Conservation (phyloP, 1,284 basidiomycete genomes). For the Violaceomyces palustris region DNA sequence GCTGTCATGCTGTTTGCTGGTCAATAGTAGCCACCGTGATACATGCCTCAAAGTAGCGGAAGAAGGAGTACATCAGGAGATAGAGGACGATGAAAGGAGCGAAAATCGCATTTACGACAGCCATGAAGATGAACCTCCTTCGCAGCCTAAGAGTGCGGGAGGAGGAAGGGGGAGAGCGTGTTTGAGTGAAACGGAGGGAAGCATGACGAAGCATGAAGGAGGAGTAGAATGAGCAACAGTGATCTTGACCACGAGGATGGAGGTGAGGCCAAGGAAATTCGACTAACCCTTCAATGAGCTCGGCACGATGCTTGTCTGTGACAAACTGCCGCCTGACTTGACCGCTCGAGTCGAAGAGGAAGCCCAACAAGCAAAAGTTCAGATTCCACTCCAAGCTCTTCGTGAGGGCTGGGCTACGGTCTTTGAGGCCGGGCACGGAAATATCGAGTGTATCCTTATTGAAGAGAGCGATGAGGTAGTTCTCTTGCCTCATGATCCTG, state of each 20-base stretch:
- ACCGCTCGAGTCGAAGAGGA: slow-evolving; percentile 81
- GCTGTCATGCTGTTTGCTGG: background rate
- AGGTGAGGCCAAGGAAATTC: background rate
- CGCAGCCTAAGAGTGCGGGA: slow-evolving; percentile 60
- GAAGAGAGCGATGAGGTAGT: slow-evolving; percentile 94
- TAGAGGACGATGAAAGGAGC: slow-evolving; percentile 97
- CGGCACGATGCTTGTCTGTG: slow-evolving; percentile 70
- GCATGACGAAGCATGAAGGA: background rate
- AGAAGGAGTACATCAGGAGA: slow-evolving; percentile 94
- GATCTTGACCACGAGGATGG: no score
- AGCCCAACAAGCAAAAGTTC: slow-evolving; percentile 87
- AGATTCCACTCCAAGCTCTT: slow-evolving; percentile 93
- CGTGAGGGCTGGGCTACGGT: slow-evolving; percentile 66
- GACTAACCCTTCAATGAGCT: slow-evolving; percentile 75
- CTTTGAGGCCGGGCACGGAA: slow-evolving; percentile 60
- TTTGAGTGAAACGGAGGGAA: background rate
- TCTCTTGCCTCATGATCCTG: slow-evolving; percentile 93
- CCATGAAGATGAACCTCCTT: slow-evolving; percentile 90
- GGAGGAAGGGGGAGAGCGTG: background rate
- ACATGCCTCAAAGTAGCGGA: slow-evolving; percentile 81
- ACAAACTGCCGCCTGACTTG: slow-evolving; percentile 84
- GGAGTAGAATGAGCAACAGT: background rate
- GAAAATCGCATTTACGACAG: slow-evolving; percentile 85
- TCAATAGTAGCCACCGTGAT: background rate
- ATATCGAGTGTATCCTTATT: slow-evolving; percentile 93